Evolutionary conservation across 2,329 filamentous ascomycete genomes (phyloP).

Genomic region (Lasiodiplodia theobromae): DNA sequence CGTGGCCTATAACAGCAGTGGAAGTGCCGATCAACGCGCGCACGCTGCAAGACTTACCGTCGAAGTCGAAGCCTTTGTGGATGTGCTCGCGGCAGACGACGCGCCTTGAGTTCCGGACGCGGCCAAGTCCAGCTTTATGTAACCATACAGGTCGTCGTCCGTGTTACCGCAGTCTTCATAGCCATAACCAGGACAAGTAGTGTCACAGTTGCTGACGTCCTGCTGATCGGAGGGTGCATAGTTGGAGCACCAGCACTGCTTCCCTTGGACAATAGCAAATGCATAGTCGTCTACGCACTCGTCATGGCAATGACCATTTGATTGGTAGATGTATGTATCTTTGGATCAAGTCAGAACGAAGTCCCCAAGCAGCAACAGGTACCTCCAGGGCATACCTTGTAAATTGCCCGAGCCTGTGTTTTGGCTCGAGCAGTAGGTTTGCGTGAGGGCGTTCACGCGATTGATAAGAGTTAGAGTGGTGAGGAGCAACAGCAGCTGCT

Average conservation of each 20-base stretch:
- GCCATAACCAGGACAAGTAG: conserved; percentile 72
- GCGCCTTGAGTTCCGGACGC: conserved; percentile 66
- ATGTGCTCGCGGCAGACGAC: conserved; percentile 35
- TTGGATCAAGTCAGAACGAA: conserved; percentile 23
- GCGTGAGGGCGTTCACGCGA: conserved; percentile 35
- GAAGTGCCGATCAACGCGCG: background rate
- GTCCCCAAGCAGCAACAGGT: background rate
- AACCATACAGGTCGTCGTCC: conserved; percentile 65
- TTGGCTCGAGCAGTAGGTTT: conserved; percentile 54
- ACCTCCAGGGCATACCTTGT: conserved; percentile 39
- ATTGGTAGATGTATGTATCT: conserved; percentile 59
- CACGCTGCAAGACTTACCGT: conserved; percentile 28
- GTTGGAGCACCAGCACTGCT: conserved; percentile 78
- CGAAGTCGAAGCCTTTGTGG: conserved; percentile 8
- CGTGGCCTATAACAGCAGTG: background rate
- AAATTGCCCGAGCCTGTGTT: conserved; percentile 48
- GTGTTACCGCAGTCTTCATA: conserved; percentile 69
- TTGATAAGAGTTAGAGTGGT: conserved; percentile 12
- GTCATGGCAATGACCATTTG: conserved; percentile 71
- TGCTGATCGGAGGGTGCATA: conserved; percentile 61
- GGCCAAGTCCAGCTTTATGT: conserved; percentile 58
- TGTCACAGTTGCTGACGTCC: conserved; percentile 59
- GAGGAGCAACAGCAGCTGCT: conserved; percentile 16
- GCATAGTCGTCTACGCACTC: conserved; percentile 67
- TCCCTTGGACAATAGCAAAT: conserved; percentile 71